These are phyloP conservation scores for Baorangia bicolor DNA, from an alignment of 768 basidiomycete species.

Conservation along the genomic window DNA sequence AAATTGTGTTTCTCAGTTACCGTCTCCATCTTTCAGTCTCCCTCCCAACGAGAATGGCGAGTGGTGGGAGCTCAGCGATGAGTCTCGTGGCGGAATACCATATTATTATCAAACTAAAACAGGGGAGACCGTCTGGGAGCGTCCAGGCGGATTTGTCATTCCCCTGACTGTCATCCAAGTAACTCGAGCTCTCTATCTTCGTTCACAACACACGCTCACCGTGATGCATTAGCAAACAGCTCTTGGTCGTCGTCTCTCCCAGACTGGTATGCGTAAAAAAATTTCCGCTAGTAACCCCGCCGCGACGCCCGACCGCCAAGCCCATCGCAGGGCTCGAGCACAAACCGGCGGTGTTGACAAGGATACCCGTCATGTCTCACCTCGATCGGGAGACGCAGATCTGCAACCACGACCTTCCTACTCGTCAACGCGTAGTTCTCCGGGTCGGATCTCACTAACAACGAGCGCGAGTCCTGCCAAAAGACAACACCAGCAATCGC, in stretches of 20 bases:
- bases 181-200: slow-evolving; percentile 17
- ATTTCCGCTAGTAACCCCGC: slow-evolving; percentile 8
- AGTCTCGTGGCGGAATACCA: slow-evolving; percentile 75
- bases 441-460: slow-evolving; percentile 30
- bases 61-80: slow-evolving; percentile 95
- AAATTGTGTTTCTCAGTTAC: slow-evolving; percentile 14
- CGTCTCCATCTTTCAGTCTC: slow-evolving; percentile 44
- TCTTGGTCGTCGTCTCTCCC: slow-evolving; percentile 67
- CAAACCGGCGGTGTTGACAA: slow-evolving; percentile 35
- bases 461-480: slow-evolving; percentile 27
- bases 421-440: slow-evolving; percentile 35
- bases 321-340: slow-evolving; percentile 38
- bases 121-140: slow-evolving; percentile 89
- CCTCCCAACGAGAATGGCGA: slow-evolving; percentile 84
- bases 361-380: slow-evolving; percentile 32
- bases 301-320: slow-evolving; percentile 29
- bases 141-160: slow-evolving; percentile 87
- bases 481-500: slow-evolving; percentile 21
- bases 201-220: slow-evolving; percentile 2
- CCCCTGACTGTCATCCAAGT: slow-evolving; percentile 88
- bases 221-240: slow-evolving; percentile 57
- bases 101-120: slow-evolving; percentile 96
- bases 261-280: slow-evolving; percentile 40
- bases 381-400: slow-evolving; percentile 27
- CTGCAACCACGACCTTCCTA: slow-evolving; percentile 30